Evolutionary conservation across 306 rosid genomes (phyloP), one percentile per base, ranked within the genome.

Genomic region (Inga laurina): DNA sequence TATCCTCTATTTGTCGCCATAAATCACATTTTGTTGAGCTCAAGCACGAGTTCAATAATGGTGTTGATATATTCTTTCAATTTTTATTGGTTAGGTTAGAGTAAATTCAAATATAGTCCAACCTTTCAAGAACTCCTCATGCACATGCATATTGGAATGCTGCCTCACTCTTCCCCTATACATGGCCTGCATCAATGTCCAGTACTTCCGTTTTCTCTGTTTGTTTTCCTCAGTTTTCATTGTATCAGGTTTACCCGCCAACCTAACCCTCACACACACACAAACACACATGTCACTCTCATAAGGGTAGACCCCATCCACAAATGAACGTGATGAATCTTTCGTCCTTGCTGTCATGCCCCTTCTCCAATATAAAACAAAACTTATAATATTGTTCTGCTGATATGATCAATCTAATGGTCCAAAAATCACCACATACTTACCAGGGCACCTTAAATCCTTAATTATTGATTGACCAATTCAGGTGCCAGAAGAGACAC

Each of bases 261-360:
- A 11, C 32, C 57, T 22, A 45, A 71, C 30, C 54, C 54, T n/a
- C 16, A 22, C 32, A 0, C 12, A 57, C 32, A 57, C 64, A 57
- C 65, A 57, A 7, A 8, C 3, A 57, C 12, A 11, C 51, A 46
- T 46, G 54, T 14, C 19, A 49, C 54, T 49, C 54, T 49, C 54
- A 13, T 0, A 49, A 12, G 7, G 54, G 54, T 49, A 14, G 54
- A 49, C 54, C 54, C 12, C 19, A 49, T 13, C 54, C 59, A 72
- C 59, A 27, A 24, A 72, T 45, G 7, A 72, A 24, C 59, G 59
- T 46, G 59, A 45, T 72, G 76, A 72, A 59, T 45, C 59, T 45
- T 72, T 7, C 41, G 41, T 72, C 59, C 76, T 72, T 12, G 76
- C 76, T 72, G 59, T 22, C 76, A 72, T 13, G 39, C 22, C 21